phyloP scores from a whole-genome alignment of 768 basidiomycete species.

The Podaxis sp. region DNA sequence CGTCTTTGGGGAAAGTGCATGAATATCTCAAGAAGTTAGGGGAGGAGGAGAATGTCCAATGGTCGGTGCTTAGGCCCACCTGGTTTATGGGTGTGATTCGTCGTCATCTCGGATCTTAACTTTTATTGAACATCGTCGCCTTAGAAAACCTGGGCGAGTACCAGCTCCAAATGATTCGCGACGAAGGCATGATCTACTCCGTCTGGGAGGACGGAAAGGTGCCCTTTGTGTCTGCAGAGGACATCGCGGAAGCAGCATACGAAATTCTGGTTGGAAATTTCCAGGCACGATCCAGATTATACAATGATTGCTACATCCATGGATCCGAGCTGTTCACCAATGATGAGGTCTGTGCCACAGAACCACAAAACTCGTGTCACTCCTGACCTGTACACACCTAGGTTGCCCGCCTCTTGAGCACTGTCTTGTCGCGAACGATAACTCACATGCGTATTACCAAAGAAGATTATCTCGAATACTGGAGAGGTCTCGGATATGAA shows the following conservation, averaged over 20 bases:
- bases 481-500: constrained; percentile 18
- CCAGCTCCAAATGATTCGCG: constrained; percentile 22
- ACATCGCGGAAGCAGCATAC: constrained; percentile 32
- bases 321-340: constrained; percentile 31
- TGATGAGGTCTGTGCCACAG: constrained; percentile 24
- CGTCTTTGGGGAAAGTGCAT: constrained; percentile 28
- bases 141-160: constrained; percentile 29
- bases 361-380: no score
- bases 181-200: constrained; percentile 24
- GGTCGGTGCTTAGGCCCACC: constrained; percentile 32
- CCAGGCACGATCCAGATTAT: constrained; percentile 19
- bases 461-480: constrained; percentile 19
- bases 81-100: constrained; percentile 33
- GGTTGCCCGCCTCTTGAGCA: constrained; percentile 25
- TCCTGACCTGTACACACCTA: constrained; percentile 6
- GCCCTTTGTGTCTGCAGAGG: constrained; percentile 29
- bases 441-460: constrained; percentile 22
- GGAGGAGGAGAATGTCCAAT: constrained; percentile 29
- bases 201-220: constrained; percentile 26
- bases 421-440: constrained; percentile 27
- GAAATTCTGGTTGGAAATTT: constrained; percentile 23
- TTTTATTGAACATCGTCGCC: neutral
- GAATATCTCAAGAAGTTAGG: constrained; percentile 30
- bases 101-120: neutral
- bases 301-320: constrained; percentile 27